These are phyloP conservation scores for Sphagnum tenellum DNA, from an alignment of 225 moss, liverwort and hornwort genomes.

Conservation along the genomic window DNA sequence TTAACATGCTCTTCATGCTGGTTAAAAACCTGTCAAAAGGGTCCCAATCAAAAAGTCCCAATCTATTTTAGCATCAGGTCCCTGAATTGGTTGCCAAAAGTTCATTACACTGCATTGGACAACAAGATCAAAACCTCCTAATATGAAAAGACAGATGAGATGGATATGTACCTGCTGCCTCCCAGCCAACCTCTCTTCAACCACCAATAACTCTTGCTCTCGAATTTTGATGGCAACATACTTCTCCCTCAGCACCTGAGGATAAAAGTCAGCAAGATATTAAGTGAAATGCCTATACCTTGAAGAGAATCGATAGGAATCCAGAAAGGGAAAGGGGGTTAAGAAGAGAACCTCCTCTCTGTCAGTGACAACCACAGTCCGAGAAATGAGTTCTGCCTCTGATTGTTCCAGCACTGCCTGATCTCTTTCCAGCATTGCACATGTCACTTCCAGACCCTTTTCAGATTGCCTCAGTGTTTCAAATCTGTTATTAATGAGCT, in stretches of 20 bases:
- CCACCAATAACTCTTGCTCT: conserved; percentile 55
- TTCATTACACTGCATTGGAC: not conserved
- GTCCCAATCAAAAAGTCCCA: too few relatives aligned
- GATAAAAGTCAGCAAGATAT: not conserved
- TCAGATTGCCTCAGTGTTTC: conserved; percentile 41
- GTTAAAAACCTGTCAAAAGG: conserved; percentile 41
- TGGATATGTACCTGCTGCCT: conserved; percentile 36
- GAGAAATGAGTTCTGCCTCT: conserved; percentile 50
- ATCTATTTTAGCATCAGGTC: too few relatives aligned
- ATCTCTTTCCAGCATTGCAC: conserved; percentile 53
- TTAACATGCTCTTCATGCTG: conserved; percentile 46
- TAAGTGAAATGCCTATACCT: not conserved
- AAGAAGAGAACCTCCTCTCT: conserved; percentile 51
- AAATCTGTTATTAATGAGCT: conserved; percentile 48
- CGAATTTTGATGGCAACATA: conserved; percentile 54
- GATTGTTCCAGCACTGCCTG: conserved; percentile 44
- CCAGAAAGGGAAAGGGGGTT: not conserved
- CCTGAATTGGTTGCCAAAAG: too few relatives aligned
- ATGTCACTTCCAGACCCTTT: conserved; percentile 48
- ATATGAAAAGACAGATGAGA: conserved; percentile 6
- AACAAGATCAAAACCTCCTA: not conserved
- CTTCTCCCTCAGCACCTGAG: conserved; percentile 40
- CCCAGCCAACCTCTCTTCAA: conserved; percentile 53
- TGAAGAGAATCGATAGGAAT: not conserved
- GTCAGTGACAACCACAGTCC: conserved; percentile 38